These are phyloP conservation scores for Euryodendron excelsum DNA, from an alignment of 148 eudicot species.

Conservation along the genomic window DNA sequence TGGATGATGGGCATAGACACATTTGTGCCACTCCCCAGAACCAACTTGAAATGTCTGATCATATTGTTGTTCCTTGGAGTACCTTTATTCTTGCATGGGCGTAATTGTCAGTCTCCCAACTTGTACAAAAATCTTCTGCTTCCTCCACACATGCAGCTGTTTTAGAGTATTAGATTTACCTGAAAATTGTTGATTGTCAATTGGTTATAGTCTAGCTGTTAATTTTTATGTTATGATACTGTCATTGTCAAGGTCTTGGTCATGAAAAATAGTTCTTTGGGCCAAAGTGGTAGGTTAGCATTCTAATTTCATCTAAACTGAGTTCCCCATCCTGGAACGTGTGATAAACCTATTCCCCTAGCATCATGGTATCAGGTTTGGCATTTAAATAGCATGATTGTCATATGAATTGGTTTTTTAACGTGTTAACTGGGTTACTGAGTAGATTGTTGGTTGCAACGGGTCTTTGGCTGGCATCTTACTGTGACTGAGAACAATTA, in stretches of 20 bases:
- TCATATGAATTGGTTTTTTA: background rate
- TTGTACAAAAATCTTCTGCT: background rate
- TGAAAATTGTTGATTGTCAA: background rate
- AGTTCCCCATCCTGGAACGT: background rate
- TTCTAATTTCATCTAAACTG: background rate
- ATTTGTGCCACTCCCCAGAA: background rate
- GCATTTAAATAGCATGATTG: background rate
- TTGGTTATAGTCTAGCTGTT: background rate
- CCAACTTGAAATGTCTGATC: background rate
- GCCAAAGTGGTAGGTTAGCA: background rate
- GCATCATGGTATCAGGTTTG: background rate
- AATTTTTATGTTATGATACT: background rate
- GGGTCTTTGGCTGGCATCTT: background rate
- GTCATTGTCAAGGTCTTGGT: background rate
- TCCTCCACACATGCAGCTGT: background rate
- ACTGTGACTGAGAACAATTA: slow-evolving; percentile 5
- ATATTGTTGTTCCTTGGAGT: background rate
- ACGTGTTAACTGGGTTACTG: background rate
- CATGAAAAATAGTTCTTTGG: background rate
- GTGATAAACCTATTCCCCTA: background rate
- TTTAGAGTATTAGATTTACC: background rate
- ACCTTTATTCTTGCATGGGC: background rate
- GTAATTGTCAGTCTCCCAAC: background rate
- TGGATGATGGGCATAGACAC: background rate
- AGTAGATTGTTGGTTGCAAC: background rate